These are phyloP conservation scores for Nicotiana sylvestris DNA, from an alignment of 257 asterid genomes.

Conservation along the genomic window DNA sequence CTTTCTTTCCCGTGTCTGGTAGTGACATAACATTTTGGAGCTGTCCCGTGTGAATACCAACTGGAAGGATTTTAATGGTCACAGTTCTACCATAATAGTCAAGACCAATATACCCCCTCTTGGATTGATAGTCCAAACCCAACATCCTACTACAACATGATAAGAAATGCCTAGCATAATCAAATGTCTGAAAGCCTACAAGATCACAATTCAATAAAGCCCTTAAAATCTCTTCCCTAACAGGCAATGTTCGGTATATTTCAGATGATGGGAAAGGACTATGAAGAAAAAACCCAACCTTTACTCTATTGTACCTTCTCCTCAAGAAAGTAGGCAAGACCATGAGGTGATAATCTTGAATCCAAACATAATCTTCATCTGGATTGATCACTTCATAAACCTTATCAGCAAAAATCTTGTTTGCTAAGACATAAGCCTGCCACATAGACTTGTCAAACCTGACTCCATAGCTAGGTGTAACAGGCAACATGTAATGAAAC, in stretches of 20 bases:
- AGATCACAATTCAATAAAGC: conserved; percentile 80
- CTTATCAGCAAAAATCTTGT: conserved; percentile 76
- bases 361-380: conserved; percentile 78
- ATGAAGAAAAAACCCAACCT: conserved; percentile 79
- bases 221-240: conserved; percentile 77
- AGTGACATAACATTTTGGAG: conserved; percentile 43
- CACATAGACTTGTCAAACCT: conserved; percentile 63
- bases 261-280: conserved; percentile 80
- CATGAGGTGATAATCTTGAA: conserved; percentile 90
- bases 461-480: conserved; percentile 64
- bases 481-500: conserved; percentile 79
- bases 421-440: conserved; percentile 78
- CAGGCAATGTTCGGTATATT: conserved; percentile 74
- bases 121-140: conserved; percentile 75
- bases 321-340: conserved; percentile 79
- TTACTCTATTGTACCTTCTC: conserved; percentile 50
- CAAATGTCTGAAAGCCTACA: conserved; percentile 84
- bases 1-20: conserved; percentile 44
- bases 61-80: conserved; percentile 70
- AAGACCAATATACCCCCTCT: conserved; percentile 79
- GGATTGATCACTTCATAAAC: conserved; percentile 77
- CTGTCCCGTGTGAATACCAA: conserved; percentile 75
- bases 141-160: conserved; percentile 92
- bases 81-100: conserved; percentile 87
- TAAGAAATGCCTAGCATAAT: conserved; percentile 89